These are phyloP conservation scores for Phytophthora pseudosyringae DNA, from an alignment of 352 stramenopile genomes.

Conservation along the genomic window DNA sequence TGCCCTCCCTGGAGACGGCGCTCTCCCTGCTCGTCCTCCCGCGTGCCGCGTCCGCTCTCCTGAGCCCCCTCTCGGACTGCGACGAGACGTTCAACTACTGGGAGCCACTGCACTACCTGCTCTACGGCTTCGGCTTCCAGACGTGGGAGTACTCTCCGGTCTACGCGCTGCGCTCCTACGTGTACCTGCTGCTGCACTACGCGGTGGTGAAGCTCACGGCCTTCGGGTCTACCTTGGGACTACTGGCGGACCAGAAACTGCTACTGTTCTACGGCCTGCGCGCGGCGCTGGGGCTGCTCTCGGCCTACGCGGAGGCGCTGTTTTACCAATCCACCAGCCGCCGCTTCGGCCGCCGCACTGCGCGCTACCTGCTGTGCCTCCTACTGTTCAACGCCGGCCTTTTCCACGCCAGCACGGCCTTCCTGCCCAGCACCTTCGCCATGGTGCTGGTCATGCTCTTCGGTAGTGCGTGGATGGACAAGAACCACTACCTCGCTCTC, in stretches of 20 bases:
- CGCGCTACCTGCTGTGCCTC: conserved; percentile 72
- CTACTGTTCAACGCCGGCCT: conserved; percentile 92
- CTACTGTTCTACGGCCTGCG: conserved; percentile 93
- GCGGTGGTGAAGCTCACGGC: conserved; percentile 53
- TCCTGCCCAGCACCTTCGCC: conserved; percentile 93
- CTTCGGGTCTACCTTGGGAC: conserved; percentile 46
- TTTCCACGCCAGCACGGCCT: conserved; percentile 92
- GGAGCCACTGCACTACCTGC: conserved; percentile 97
- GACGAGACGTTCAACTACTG: conserved; percentile 99
- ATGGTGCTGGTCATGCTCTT: conserved; percentile 90
- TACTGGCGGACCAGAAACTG: conserved; percentile 59
- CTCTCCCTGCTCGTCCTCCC: conserved; percentile 73
- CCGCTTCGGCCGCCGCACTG: conserved; percentile 70
- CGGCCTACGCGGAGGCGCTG: conserved; percentile 82
- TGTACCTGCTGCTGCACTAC: conserved; percentile 88
- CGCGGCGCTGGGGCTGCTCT: conserved; percentile 74
- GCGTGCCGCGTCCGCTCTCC: conserved; percentile 58
- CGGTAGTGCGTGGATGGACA: conserved; percentile 79
- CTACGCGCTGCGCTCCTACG: conserved; percentile 96
- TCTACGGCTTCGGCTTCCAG: conserved; percentile 93
- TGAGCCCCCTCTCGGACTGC: conserved; percentile 95
- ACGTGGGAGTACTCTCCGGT: conserved; percentile 92
- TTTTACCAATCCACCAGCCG: conserved; percentile 81
- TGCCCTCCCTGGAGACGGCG: conserved; percentile 62
- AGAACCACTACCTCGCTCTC: conserved; percentile 74